Base-by-base conservation (phyloP, 345 rosid species). In the Aethionema arabicum region DNA sequence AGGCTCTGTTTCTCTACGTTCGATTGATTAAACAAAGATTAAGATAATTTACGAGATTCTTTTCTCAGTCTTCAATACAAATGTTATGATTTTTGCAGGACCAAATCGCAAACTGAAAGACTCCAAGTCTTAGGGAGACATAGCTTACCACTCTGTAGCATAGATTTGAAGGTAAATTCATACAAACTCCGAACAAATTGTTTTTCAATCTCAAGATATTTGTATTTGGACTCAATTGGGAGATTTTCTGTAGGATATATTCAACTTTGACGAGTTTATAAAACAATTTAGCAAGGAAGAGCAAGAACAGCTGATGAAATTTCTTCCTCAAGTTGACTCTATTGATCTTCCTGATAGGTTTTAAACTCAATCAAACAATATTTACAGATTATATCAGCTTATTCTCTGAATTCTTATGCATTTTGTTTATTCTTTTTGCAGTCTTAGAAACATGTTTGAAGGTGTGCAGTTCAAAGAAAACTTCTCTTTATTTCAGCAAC, bases 391-490 rank as follows among this genome's bases (percentile, higher is more conserved):
- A 11, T 14, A 13, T 13, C 29, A 51, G 44, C 31, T 2, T 61
- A 39, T 46, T 52, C 31, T 44, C 32, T 1, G 51, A 59, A 48
- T 42, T 65, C 67, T 65, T 46, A 47, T 38, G 9, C 4, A 16
- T 27, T 0, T 0, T 8, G 42, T 15, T 13, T 61, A 72, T 6
- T 75, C 66, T 35, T 63, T 73, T 52, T 73, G 75, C 91, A 90
- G 97, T 80, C 77, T 93, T 60, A 69, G 70, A 72, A 75, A 66
- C 80, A 76, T 90, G 99, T 93, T 93, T 67, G 83, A 79, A 66
- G 82, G 95, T 72, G 67, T 73, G 64, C 92, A 86, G 11, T 87
- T 85, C 78, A 86, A 84, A 82, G 92, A 90, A 68, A 86, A 83
- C 73, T 62, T 82, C 61, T 73, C 72, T 33, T 80, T 82, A 74